A percentile compares a stretch with the other conserved stretches of the same genome.
Conservation (phyloP, 106 monocot species). For the Dactylorhiza incarnata region DNA sequence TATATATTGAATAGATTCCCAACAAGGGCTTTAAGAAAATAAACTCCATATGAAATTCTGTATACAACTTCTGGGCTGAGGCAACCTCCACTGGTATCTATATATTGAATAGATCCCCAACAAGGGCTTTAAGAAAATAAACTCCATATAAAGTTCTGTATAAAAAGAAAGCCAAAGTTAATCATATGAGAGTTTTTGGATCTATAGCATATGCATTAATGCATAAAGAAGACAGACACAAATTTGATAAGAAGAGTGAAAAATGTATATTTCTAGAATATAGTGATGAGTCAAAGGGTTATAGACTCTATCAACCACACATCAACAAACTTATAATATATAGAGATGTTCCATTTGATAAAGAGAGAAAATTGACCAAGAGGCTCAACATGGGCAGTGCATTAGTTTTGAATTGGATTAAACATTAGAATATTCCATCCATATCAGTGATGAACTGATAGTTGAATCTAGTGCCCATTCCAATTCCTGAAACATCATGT, state of each 20-base stretch:
- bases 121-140: not conserved
- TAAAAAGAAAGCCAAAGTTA: not conserved
- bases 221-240: not conserved
- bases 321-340: not conserved
- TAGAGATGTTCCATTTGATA: not conserved
- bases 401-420: not conserved
- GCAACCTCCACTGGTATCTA: not conserved
- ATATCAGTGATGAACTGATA: not conserved
- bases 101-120: conserved; percentile 8
- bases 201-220: not conserved
- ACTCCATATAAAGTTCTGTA: conserved; percentile 13
- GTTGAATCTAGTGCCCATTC: not conserved
- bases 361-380: not conserved
- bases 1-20: too few species aligned
- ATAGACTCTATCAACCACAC: not conserved
- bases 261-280: conserved; percentile 4
- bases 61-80: not conserved
- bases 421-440: not conserved
- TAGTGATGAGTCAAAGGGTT: conserved; percentile 5
- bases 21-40: not conserved
- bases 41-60: not conserved
- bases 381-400: not conserved
- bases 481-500: not conserved
- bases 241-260: not conserved
- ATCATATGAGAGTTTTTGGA: conserved; percentile 9